A percentile compares a stretch with the other conserved stretches of the same genome.
These are phyloP conservation scores for Eleusine coracana DNA, from an alignment of 176 grass and related monocot genomes.

Conservation along the genomic window DNA sequence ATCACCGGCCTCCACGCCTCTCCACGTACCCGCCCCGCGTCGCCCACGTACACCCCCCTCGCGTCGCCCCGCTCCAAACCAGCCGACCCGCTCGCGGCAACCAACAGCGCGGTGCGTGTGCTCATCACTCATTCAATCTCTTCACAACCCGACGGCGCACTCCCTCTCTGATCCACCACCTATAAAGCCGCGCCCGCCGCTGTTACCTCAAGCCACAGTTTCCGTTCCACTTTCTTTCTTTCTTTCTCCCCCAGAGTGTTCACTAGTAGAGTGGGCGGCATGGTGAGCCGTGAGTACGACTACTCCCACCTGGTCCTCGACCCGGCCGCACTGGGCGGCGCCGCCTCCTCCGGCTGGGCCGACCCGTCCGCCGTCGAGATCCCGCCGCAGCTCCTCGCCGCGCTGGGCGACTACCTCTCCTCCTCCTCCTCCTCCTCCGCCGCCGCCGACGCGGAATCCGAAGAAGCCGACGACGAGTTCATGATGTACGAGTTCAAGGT, in stretches of 20 bases:
- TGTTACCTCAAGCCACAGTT: background rate
- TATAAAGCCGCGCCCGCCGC: conserved; percentile 33
- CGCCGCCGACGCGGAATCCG: background rate
- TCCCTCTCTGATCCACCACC: background rate
- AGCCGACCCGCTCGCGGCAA: conserved; percentile 8
- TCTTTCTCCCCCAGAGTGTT: background rate
- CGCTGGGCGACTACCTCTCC: conserved; percentile 55
- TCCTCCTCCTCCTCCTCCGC: background rate
- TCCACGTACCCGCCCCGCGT: conserved; percentile 40
- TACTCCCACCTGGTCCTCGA: conserved; percentile 42
- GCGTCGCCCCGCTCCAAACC: conserved; percentile 32
- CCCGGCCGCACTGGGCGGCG: conserved; percentile 27
- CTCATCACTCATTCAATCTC: background rate
- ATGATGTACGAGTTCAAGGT: conserved; percentile 99
- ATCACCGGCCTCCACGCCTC: background rate
- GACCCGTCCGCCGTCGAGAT: conserved; percentile 31
- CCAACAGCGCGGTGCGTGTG: background rate
- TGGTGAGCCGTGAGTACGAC: conserved; percentile 36
- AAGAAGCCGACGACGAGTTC: conserved; percentile 83
- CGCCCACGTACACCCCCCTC: conserved; percentile 14
- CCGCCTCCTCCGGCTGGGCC: conserved; percentile 27
- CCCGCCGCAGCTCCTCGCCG: conserved; percentile 54
- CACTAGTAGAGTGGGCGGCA: background rate
- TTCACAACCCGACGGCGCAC: conserved; percentile 20
- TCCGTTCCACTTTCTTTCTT: background rate